Evolutionary conservation across 441 rosid genomes (phyloP).

Genomic region (Eugenia klotzschiana): DNA sequence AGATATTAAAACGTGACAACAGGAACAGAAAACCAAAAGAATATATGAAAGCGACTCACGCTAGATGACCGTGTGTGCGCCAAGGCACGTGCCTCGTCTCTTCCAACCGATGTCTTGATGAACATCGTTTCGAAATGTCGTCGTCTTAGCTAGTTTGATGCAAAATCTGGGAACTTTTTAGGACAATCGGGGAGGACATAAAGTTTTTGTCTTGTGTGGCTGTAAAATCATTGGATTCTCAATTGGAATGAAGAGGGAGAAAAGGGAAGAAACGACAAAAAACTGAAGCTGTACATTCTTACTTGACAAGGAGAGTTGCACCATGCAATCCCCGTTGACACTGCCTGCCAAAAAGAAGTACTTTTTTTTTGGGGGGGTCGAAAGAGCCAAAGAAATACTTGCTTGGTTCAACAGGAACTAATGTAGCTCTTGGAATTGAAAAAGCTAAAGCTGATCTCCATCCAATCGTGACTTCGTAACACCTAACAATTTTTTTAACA

Average conservation of each 20-base stretch:
- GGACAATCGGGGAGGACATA: neutral
- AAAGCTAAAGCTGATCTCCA: neutral
- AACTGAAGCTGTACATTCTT: neutral
- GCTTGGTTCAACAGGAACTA: neutral
- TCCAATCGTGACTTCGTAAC: neutral
- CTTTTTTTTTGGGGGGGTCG: no score
- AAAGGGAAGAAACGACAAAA: neutral
- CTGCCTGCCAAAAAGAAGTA: neutral
- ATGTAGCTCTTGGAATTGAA: neutral
- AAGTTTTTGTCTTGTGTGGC: neutral
- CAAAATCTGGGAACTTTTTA: neutral
- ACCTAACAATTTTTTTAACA: neutral
- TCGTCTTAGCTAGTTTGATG: neutral
- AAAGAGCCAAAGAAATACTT: no score
- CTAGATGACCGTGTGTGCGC: neutral
- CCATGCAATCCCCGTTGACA: neutral
- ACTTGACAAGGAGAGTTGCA: neutral
- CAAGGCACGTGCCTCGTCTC: neutral
- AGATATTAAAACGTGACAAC: neutral
- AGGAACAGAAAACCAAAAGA: neutral
- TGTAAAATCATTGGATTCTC: neutral
- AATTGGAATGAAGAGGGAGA: neutral
- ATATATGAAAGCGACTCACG: neutral
- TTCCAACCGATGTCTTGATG: neutral
- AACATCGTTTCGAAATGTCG: neutral